Percentiles rank a stretch among this genome's conserved stretches.
phyloP scores from a whole-genome alignment of 208 protist species.

The Acanthamoeba healyi region DNA sequence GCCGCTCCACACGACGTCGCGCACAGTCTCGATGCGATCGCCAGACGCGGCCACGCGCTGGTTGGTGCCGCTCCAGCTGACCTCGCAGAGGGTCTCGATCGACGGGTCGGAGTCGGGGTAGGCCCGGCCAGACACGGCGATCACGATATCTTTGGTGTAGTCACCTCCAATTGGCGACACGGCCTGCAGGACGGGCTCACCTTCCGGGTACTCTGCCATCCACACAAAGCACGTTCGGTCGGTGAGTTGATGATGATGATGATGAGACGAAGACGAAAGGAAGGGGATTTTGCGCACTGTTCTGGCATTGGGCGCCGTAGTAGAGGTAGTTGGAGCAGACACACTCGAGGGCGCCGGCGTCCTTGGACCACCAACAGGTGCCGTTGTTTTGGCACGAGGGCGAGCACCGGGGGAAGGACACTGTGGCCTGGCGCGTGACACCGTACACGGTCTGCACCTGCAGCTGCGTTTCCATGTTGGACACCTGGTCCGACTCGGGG shows the following conservation, averaged over 20 bases:
- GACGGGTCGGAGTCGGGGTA: not conserved
- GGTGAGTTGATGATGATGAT: not conserved
- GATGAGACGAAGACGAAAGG: no score
- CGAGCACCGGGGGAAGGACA: not conserved
- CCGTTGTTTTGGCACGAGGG: not conserved
- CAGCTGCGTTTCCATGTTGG: slow-evolving; percentile 23
- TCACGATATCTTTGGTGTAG: slow-evolving; percentile 43
- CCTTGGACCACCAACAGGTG: not conserved
- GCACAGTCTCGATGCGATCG: slow-evolving; percentile 25
- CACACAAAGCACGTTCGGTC: not conserved
- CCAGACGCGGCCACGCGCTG: not conserved
- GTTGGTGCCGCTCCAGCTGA: slow-evolving; percentile 23
- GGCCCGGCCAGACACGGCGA: not conserved
- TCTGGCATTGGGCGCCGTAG: not conserved
- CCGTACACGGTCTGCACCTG: slow-evolving; percentile 20
- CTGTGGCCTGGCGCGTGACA: not conserved
- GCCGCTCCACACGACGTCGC: slow-evolving; percentile 26
- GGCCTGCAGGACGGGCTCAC: not conserved
- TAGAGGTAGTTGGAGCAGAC: not conserved
- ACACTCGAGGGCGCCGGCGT: not conserved
- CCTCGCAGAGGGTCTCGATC: not conserved
- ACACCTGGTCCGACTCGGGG: not conserved
- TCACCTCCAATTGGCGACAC: slow-evolving; percentile 36
- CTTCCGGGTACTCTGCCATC: not conserved
- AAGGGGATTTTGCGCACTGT: not conserved